Percentiles rank a stretch among this genome's conserved stretches.
phyloP scores from a whole-genome alignment of 2,329 filamentous ascomycete species.

The Exserohilum turcica region DNA sequence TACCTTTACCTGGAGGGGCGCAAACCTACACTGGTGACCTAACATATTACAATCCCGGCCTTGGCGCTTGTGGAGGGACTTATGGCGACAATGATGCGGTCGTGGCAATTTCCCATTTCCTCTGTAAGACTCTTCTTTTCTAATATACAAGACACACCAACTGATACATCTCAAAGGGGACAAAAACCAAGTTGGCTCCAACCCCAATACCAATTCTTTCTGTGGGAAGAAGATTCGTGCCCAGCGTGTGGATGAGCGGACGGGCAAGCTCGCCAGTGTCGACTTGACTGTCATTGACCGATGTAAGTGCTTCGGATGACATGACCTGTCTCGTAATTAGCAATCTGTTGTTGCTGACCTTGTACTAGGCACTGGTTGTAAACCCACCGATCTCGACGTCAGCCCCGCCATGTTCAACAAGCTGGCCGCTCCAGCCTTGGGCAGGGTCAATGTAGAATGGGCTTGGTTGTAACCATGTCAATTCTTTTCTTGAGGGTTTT shows the following conservation, averaged over 20 bases:
- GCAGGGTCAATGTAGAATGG: constrained; percentile 58
- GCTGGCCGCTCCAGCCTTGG: constrained; percentile 53
- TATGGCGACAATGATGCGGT: constrained; percentile 63
- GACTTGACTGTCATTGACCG: constrained; percentile 72
- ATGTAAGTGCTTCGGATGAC: constrained; percentile 50
- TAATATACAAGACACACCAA: background rate
- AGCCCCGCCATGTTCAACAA: constrained; percentile 55
- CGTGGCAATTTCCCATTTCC: constrained; percentile 68
- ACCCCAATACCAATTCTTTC: constrained; percentile 67
- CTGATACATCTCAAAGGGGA: constrained; percentile 52
- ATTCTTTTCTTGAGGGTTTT: too few relatives aligned
- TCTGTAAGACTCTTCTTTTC: constrained; percentile 49
- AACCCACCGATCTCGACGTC: constrained; percentile 57
- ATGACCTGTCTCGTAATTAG: background rate
- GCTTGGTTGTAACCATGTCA: constrained; percentile 57
- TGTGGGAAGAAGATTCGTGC: constrained; percentile 72
- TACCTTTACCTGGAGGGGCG: constrained; percentile 59
- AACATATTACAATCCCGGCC: constrained; percentile 69
- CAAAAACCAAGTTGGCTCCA: constrained; percentile 55
- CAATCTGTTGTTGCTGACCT: constrained; percentile 18
- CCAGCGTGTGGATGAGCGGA: constrained; percentile 52
- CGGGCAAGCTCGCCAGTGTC: constrained; percentile 56
- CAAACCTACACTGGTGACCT: constrained; percentile 66
- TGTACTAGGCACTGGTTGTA: constrained; percentile 52
- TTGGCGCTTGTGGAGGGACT: constrained; percentile 71